Conservation (phyloP, 2,329 filamentous ascomycete species). For the Tolypocladium paradoxum region DNA sequence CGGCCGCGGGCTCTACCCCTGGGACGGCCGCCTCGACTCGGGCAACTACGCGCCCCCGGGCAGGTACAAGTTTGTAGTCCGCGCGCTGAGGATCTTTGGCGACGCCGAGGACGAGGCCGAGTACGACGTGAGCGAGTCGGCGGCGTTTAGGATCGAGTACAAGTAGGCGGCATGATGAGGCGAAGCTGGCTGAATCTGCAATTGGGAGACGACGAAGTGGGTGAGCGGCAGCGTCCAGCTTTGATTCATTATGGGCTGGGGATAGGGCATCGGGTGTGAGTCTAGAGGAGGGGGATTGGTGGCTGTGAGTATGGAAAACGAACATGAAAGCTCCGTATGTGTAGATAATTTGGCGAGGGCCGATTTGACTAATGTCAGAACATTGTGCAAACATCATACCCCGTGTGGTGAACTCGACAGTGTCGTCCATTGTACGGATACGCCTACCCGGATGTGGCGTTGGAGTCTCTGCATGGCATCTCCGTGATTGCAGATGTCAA, state of each 20-base stretch:
- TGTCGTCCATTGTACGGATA: no score
- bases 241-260: no score
- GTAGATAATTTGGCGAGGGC: background rate
- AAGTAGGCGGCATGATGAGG: conserved; percentile 4
- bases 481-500: no score
- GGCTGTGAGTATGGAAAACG: background rate
- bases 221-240: no score
- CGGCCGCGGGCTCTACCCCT: conserved; percentile 17
- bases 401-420: background rate
- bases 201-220: no score
- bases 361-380: background rate
- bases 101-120: conserved; percentile 30
- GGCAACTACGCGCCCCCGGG: conserved; percentile 38
- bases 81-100: conserved; percentile 40
- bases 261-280: no score
- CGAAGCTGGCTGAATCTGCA: background rate
- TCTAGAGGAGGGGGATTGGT: background rate
- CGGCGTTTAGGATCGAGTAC: conserved; percentile 35
- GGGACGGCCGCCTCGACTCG: conserved; percentile 35
- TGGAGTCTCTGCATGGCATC: no score
- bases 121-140: conserved; percentile 34
- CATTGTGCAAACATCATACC: background rate
- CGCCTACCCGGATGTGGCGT: no score
- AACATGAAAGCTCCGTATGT: background rate
- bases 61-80: conserved; percentile 36